These are phyloP conservation scores for Synchytrium microbalum DNA, from an alignment of 371 early-diverging fungal species.

Conservation along the genomic window DNA sequence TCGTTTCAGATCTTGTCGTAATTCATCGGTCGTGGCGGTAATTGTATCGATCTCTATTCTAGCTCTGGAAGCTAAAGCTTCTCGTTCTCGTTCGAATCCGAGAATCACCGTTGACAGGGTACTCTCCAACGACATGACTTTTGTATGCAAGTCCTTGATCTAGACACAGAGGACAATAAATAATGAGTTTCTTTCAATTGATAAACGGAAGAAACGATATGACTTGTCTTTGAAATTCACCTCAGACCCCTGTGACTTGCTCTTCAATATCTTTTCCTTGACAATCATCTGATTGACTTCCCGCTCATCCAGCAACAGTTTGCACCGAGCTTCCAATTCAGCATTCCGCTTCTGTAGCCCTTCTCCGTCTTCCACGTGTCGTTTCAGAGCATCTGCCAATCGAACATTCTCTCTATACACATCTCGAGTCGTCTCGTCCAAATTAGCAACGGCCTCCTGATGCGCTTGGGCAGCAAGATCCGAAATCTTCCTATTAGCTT, in stretches of 20 bases:
- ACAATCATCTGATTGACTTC: slow-evolving; percentile 45
- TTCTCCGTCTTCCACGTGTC: slow-evolving; percentile 42
- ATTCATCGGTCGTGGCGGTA: slow-evolving; percentile 17
- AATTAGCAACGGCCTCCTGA: slow-evolving; percentile 42
- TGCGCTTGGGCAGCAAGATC: slow-evolving; percentile 48
- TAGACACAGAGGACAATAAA: slow-evolving; percentile 11
- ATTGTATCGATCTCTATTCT: slow-evolving; percentile 40
- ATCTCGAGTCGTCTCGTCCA: slow-evolving; percentile 44
- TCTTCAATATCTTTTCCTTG: slow-evolving; percentile 43
- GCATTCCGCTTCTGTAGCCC: slow-evolving; percentile 33
- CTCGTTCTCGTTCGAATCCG: slow-evolving; percentile 44
- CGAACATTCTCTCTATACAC: slow-evolving; percentile 46
- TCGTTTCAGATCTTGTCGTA: slow-evolving; percentile 25
- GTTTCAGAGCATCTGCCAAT: slow-evolving; percentile 40
- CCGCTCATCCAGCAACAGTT: slow-evolving; percentile 37
- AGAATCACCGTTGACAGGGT: slow-evolving; percentile 42
- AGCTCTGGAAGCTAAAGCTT: slow-evolving; percentile 32
- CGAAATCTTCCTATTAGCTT: slow-evolving; percentile 40
- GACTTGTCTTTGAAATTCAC: slow-evolving; percentile 13
- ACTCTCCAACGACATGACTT: slow-evolving; percentile 42
- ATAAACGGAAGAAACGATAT: not conserved
- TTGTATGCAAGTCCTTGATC: slow-evolving; percentile 38
- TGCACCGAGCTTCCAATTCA: slow-evolving; percentile 22
- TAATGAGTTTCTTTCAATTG: slow-evolving; percentile 10
- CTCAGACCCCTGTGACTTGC: slow-evolving; percentile 36